These are phyloP conservation scores for Rhizopus delemar DNA, from an alignment of 371 early-diverging fungal species.

Conservation along the genomic window DNA sequence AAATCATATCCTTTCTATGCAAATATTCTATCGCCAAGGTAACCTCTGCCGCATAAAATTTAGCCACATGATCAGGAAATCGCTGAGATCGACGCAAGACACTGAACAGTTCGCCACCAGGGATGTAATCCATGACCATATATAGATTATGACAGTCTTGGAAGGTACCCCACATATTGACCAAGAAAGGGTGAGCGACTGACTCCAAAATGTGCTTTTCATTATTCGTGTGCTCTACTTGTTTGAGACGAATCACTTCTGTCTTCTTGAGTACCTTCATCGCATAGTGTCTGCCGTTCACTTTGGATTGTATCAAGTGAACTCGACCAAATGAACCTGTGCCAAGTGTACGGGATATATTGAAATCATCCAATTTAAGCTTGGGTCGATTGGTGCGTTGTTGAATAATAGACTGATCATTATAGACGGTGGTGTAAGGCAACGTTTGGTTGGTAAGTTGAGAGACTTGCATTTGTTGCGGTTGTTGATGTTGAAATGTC, in stretches of 20 bases:
- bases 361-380: slow-evolving; percentile 65
- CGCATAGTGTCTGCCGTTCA: slow-evolving; percentile 87
- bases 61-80: slow-evolving; percentile 88
- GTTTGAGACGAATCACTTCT: slow-evolving; percentile 91
- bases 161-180: slow-evolving; percentile 90
- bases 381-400: slow-evolving; percentile 43
- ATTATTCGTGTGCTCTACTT: slow-evolving; percentile 88
- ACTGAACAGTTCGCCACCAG: slow-evolving; percentile 93
- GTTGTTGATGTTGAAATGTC: slow-evolving; percentile 11
- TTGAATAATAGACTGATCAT: slow-evolving; percentile 27
- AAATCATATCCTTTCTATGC: slow-evolving; percentile 87
- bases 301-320: slow-evolving; percentile 79
- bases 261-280: slow-evolving; percentile 91
- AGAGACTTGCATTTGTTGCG: slow-evolving; percentile 32
- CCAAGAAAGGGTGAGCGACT: slow-evolving; percentile 88
- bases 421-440: slow-evolving; percentile 20
- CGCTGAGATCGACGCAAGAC: slow-evolving; percentile 71
- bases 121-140: slow-evolving; percentile 94
- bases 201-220: slow-evolving; percentile 83
- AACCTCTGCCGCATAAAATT: slow-evolving; percentile 79
- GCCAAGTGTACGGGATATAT: slow-evolving; percentile 81
- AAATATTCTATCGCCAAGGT: slow-evolving; percentile 83
- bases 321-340: slow-evolving; percentile 99
- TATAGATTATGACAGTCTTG: slow-evolving; percentile 87
- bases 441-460: slow-evolving; percentile 20